Conservation (phyloP, 2,329 filamentous ascomycete genomes). For the Paraphoma chrysanthemicola region DNA sequence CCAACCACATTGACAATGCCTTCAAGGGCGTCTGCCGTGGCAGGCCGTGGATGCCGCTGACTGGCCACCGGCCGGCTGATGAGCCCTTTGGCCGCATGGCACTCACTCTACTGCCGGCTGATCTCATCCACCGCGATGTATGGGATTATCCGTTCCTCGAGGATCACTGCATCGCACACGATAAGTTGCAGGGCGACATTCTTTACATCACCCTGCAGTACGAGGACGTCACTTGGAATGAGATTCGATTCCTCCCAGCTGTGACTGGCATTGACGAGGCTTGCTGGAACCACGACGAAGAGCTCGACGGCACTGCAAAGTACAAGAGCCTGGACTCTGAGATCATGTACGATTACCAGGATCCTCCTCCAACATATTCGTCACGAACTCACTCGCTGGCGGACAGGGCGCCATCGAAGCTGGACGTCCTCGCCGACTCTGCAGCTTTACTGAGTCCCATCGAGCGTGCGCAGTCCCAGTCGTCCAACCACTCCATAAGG, state of each 20-base stretch:
- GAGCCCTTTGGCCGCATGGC: slow-evolving; percentile 49
- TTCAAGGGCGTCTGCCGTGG: slow-evolving; percentile 47
- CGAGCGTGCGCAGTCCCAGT: slow-evolving; percentile 35
- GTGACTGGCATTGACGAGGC: slow-evolving; percentile 41
- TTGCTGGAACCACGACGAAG: slow-evolving; percentile 49
- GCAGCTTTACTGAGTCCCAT: slow-evolving; percentile 45
- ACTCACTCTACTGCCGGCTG: slow-evolving; percentile 42
- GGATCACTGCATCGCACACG: slow-evolving; percentile 50
- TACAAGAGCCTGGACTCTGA: slow-evolving; percentile 49
- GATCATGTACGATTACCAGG: slow-evolving; percentile 52
- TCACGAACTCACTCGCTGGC: slow-evolving; percentile 49
- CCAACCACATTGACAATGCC: slow-evolving; percentile 42
- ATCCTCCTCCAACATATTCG: slow-evolving; percentile 52
- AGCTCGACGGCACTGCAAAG: slow-evolving; percentile 47
- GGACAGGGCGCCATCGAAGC: slow-evolving; percentile 45
- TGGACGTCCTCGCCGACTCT: slow-evolving; percentile 48
- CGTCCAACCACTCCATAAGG: slow-evolving; percentile 17
- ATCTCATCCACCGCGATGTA: slow-evolving; percentile 41
- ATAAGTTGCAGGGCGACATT: slow-evolving; percentile 51
- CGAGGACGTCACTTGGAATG: slow-evolving; percentile 50
- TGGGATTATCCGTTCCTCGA: slow-evolving; percentile 52
- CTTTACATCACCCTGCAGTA: slow-evolving; percentile 50
- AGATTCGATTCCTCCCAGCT: slow-evolving; percentile 46
- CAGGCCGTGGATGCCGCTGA: slow-evolving; percentile 50
- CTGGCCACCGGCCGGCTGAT: slow-evolving; percentile 46